A percentile compares a stretch with the other conserved stretches of the same genome.
phyloP scores from a whole-genome alignment of 192 early-diverging fungal species.

The Coemansia sp. region DNA sequence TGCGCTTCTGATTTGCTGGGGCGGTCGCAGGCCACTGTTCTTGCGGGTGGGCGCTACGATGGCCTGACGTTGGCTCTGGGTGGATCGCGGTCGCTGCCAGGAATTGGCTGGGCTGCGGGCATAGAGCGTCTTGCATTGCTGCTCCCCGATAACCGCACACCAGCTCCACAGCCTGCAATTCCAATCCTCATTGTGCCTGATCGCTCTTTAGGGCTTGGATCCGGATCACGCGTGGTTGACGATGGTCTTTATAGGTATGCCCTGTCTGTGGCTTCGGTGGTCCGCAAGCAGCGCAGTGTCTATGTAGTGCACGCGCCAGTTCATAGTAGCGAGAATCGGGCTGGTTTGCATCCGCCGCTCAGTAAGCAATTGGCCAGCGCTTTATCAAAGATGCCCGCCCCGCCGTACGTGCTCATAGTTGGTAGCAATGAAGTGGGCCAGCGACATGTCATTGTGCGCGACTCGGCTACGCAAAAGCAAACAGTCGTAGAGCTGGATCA shows the following conservation, averaged over 20 bases:
- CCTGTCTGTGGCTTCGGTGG: slow-evolving; percentile 17
- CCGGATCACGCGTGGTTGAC: slow-evolving; percentile 1
- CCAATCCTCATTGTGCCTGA: slow-evolving; percentile 42
- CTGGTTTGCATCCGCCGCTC: slow-evolving; percentile 13
- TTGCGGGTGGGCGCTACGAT: slow-evolving; percentile 72
- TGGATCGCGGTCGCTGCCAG: slow-evolving; percentile 53
- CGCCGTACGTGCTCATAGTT: slow-evolving; percentile 25
- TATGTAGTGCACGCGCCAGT: slow-evolving; percentile 20
- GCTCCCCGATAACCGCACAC: slow-evolving; percentile 15
- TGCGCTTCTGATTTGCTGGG: slow-evolving; percentile 47
- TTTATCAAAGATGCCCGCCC: slow-evolving; percentile 10
- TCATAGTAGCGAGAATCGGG: background rate
- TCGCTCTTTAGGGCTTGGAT: background rate
- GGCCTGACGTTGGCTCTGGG: slow-evolving; percentile 61
- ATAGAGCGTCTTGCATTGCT: slow-evolving; percentile 62
- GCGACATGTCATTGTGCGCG: slow-evolving; percentile 12
- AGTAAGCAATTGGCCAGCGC: slow-evolving; percentile 37
- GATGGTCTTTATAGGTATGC: slow-evolving; percentile 33
- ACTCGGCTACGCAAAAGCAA: slow-evolving; percentile 17
- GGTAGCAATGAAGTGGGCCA: slow-evolving; percentile 27
- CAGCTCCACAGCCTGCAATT: slow-evolving; percentile 5
- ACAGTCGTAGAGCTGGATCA: background rate
- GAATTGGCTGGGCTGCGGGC: slow-evolving; percentile 68
- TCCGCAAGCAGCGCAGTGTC: slow-evolving; percentile 14
- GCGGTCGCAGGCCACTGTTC: slow-evolving; percentile 62